A percentile compares a stretch with the other conserved stretches of the same genome.
phyloP scores from a whole-genome alignment of 208 protist genomes.

The Novymonas esmeraldas region DNA sequence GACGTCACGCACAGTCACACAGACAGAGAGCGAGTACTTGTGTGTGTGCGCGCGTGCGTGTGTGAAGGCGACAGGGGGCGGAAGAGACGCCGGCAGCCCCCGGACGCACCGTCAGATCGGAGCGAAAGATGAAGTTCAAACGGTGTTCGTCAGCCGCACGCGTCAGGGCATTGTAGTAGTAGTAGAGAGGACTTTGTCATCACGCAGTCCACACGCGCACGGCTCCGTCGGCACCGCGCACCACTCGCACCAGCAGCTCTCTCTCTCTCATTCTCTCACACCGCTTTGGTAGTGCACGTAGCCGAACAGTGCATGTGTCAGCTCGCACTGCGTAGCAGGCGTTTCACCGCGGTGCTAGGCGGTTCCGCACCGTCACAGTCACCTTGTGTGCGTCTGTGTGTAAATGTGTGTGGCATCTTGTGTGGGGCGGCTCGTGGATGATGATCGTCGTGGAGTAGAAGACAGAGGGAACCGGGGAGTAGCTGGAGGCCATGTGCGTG shows the following conservation, averaged over 20 bases:
- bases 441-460: too few species aligned
- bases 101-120: conserved; percentile 37
- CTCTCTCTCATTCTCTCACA: background rate
- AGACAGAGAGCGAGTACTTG: background rate
- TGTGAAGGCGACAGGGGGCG: too few species aligned
- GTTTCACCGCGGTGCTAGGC: background rate
- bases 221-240: too few species aligned
- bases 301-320: conserved; percentile 24
- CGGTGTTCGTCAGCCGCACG: conserved; percentile 19
- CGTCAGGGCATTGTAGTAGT: conserved; percentile 20
- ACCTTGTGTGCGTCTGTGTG: too few species aligned
- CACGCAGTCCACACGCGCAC: conserved; percentile 5
- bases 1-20: conserved; percentile 2
- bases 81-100: background rate
- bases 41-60: too few species aligned
- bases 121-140: conserved; percentile 49
- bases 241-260: too few species aligned
- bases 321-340: conserved; percentile 38
- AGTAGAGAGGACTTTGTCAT: conserved; percentile 42
- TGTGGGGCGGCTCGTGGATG: too few species aligned
- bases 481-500: too few species aligned
- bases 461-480: too few species aligned
- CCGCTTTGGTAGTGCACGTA: conserved; percentile 36
- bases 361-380: too few species aligned
- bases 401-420: too few species aligned